Evolutionary conservation across 176 grass and related monocot species (phyloP), one percentile per base, ranked within the genome.

Genomic region (Hsuehochloa calcarea): DNA sequence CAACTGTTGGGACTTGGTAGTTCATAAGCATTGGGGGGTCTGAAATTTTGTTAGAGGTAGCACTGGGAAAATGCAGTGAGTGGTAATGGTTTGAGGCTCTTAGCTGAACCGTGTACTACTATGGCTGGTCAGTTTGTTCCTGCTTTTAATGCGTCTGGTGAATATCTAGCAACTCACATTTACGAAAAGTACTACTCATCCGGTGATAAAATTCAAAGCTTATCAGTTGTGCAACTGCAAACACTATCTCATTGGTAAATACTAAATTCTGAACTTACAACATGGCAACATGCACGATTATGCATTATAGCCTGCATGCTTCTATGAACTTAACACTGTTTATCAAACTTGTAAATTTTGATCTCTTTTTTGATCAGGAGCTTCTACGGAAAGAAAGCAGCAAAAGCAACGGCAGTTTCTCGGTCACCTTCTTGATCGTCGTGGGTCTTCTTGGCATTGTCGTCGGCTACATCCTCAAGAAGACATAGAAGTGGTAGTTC

Each of bases 401-500:
- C 81, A 94, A 89, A 81, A 72, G 63, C 29, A 69, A 84, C 2
- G 58, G 86, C 0, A 84, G 90, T 74, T 96, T 92, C 88, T 95
- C 93, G 37, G 27, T 96, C 70, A 94, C 90, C 83, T 99, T 99
- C 92, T 86, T 99, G 79, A 58, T 89, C 3, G 23, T 89, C 31
- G 88, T 93, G 22, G 89, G 91, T 60, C 84, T 99, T 77, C 83
- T 99, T 5, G 91, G 96, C 74, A 90, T 91, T 62, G 26, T 95
- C 23, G 59, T 83, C 17, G 96, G 96, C 52, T 99, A 86, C 81
- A 88, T 99, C 82, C 85, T 99, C 69, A 96, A 94, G 78, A 98
- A 80, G 87, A 94, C 86, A 65, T 99, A 96, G 85, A 84, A 82
- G 74, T 70, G 43, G 74, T 74, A 56, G 55, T 25, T 16, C 4